Base-by-base conservation (phyloP, 345 rosid species). In the Lepidium aucheri region DNA sequence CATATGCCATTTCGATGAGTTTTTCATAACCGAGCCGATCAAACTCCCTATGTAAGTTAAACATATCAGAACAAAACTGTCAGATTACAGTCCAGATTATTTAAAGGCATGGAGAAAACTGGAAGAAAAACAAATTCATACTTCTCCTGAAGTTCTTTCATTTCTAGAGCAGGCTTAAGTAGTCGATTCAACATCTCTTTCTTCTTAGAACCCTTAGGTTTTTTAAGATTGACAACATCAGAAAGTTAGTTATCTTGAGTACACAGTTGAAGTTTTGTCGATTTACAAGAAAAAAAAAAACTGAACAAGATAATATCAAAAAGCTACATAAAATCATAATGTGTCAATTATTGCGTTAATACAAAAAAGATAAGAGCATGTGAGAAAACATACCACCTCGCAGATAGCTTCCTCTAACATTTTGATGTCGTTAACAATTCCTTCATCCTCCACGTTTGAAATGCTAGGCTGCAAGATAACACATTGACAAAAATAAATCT, bases 1-100 rank as follows among this genome's bases (percentile, higher is more conserved):
- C 81, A 84, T 86, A 87, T 70, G 96, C 91, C 92, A 87, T 80
- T 68, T 73, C 75, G 43, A 85, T 79, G 59, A 92, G 98, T 72
- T 85, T 85, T 75, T 92, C 95, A 75, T 81, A 73, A 30, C 90
- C 91, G 59, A 74, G 79, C 54, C 76, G 80, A 70, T 84, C 84
- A 47, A 89, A 85, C 79, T 87, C 90, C 84, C 98, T 91, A 68
- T 12, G 72, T 12, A 65, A 56, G 26, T 41, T 59, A 9, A 64
- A 35, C 47, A 33, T 38, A 60, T 60, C 24, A 55, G 36, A 38
- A 60, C 35, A 67, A 18, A n/a, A 28, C 5, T 30, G 12, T 63
- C 20, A 71, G 69, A 60, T 41, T 73, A 40, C 53, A 46, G 68
- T 49, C 35, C 44, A 32, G 58, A 55, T 62, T 32, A n/a, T 17